Evolutionary conservation across 257 asterid species (phyloP).

Genomic region (Nicotiana undulata): DNA sequence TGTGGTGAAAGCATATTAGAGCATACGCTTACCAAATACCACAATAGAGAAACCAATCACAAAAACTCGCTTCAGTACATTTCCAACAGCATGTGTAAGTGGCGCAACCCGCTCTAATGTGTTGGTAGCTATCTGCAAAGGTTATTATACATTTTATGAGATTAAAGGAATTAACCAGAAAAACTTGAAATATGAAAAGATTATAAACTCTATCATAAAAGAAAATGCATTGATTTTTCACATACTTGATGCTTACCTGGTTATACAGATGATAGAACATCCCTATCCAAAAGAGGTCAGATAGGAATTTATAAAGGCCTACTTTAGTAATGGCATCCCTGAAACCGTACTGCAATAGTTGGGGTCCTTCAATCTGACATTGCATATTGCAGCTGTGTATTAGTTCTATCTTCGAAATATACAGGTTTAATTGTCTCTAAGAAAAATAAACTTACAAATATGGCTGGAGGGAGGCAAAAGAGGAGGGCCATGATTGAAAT

Average conservation of each 20-base stretch:
- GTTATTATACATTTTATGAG: not conserved
- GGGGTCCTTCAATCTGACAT: conserved; percentile 79
- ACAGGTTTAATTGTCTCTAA: not conserved
- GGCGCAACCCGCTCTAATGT: conserved; percentile 99
- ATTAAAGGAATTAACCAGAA: not conserved
- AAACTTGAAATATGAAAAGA: not conserved
- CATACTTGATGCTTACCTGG: conserved; percentile 44
- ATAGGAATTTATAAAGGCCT: conserved; percentile 67
- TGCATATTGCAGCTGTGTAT: not conserved
- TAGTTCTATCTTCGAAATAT: not conserved
- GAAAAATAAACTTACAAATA: conserved; percentile 41
- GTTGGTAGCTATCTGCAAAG: conserved; percentile 83
- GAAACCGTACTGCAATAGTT: conserved; percentile 60
- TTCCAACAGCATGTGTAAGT: conserved; percentile 95
- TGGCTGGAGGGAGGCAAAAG: conserved; percentile 86
- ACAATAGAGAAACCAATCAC: conserved; percentile 95
- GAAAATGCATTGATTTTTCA: not conserved
- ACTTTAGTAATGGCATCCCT: conserved; percentile 87
- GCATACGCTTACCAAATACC: conserved; percentile 50
- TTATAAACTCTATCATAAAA: not conserved
- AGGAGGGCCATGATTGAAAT: conserved; percentile 67
- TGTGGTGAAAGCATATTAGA: not conserved
- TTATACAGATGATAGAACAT: conserved; percentile 98
- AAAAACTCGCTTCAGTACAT: conserved; percentile 93
- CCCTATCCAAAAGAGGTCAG: conserved; percentile 98